These are phyloP conservation scores for Epithele typhae DNA, from an alignment of 768 basidiomycete species.

Conservation along the genomic window DNA sequence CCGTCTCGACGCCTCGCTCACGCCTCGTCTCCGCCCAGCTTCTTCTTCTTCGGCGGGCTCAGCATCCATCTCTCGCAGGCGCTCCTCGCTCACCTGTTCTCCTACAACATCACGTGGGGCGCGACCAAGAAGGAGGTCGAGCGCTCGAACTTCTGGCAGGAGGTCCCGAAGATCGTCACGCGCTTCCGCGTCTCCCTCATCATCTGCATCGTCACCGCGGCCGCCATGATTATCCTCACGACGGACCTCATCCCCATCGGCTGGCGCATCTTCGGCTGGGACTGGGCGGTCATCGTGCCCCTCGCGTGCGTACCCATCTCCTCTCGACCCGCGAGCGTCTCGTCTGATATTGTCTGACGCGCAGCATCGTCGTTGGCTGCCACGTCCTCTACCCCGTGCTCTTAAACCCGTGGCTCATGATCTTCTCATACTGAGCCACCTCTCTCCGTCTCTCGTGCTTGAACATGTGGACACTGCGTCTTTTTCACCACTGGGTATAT, in stretches of 20 bases:
- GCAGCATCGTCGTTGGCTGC: conserved; percentile 56
- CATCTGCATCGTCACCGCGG: conserved; percentile 47
- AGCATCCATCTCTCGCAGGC: conserved; percentile 49
- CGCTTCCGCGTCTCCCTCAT: conserved; percentile 69
- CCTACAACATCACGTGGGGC: conserved; percentile 56
- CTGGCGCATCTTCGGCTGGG: conserved; percentile 56
- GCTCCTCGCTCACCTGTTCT: conserved; percentile 50
- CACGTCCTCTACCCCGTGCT: conserved; percentile 77
- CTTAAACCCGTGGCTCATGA: conserved; percentile 81
- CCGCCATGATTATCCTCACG: conserved; percentile 50
- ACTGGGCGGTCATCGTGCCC: conserved; percentile 75
- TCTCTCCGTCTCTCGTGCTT: too few species aligned
- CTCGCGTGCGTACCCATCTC: conserved; percentile 44
- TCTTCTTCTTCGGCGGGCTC: conserved; percentile 56
- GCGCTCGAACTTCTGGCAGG: conserved; percentile 85
- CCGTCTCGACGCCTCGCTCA: conserved; percentile 2
- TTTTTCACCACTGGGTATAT: too few species aligned
- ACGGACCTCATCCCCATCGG: conserved; percentile 50
- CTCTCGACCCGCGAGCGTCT: background rate
- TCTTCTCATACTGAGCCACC: conserved; percentile 53
- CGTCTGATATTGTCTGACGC: background rate
- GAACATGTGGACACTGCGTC: too few species aligned
- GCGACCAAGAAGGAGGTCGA: conserved; percentile 79
- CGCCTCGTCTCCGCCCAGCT: conserved; percentile 18
- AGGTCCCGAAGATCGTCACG: conserved; percentile 77